These are phyloP conservation scores for Pyrenopolyporus hunteri DNA, from an alignment of 495 filamentous ascomycete species.

Conservation along the genomic window DNA sequence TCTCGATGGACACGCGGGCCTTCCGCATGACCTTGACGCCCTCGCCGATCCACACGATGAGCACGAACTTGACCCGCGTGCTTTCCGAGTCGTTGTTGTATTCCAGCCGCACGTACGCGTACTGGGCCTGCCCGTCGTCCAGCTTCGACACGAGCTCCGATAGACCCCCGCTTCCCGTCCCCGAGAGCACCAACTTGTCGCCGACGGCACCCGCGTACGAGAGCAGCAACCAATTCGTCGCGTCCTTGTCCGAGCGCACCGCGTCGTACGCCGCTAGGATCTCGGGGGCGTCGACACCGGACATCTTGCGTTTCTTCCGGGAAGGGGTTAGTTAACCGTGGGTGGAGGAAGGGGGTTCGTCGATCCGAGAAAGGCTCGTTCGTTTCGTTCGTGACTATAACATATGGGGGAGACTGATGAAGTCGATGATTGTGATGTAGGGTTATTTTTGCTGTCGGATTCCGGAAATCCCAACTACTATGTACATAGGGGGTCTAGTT, in stretches of 20 bases:
- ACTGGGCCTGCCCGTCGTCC: conserved; percentile 57
- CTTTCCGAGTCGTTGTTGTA: conserved; percentile 65
- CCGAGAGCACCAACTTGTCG: conserved; percentile 53
- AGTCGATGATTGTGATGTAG: neutral
- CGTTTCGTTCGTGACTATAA: conserved; percentile 26
- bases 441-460: conserved; percentile 7
- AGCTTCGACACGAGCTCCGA: conserved; percentile 54
- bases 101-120: conserved; percentile 64
- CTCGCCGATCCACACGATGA: conserved; percentile 64
- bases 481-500: conserved; percentile 5
- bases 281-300: conserved; percentile 52
- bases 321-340: too few species aligned
- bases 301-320: conserved; percentile 51
- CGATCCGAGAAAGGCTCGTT: conserved; percentile 1
- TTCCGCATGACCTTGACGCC: conserved; percentile 64
- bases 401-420: conserved; percentile 15
- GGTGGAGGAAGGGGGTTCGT: neutral
- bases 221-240: conserved; percentile 63
- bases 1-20: conserved; percentile 63
- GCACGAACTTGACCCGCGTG: conserved; percentile 63
- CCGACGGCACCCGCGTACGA: conserved; percentile 55
- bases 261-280: conserved; percentile 56
- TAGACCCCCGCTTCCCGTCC: conserved; percentile 58
- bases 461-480: conserved; percentile 13
- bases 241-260: conserved; percentile 61